phyloP scores from a whole-genome alignment of 495 filamentous ascomycete genomes.

The Hypoxylon perforatum region DNA sequence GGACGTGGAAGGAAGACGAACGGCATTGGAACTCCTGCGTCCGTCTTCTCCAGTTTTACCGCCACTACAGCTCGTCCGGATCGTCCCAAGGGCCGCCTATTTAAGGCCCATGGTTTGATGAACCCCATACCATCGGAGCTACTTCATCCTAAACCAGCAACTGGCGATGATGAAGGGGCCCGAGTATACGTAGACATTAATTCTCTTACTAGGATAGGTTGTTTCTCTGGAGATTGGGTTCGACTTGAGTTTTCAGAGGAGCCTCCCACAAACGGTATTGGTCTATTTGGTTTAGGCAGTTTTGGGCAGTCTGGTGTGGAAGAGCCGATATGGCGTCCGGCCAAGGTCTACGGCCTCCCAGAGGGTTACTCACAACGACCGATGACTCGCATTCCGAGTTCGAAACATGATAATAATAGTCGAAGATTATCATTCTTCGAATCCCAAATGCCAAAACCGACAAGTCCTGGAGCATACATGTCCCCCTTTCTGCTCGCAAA shows the following conservation, averaged over 20 bases:
- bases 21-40: constrained; percentile 80
- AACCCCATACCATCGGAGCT: constrained; percentile 78
- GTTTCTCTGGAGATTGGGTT: constrained; percentile 99
- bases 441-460: constrained; percentile 60
- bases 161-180: constrained; percentile 85
- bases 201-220: constrained; percentile 86
- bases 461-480: constrained; percentile 74
- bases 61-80: constrained; percentile 78
- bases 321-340: constrained; percentile 73
- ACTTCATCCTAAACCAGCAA: constrained; percentile 81
- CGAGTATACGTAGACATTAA: constrained; percentile 89
- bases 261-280: constrained; percentile 68
- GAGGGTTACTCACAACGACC: constrained; percentile 70
- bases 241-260: constrained; percentile 78
- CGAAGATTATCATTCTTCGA: constrained; percentile 66
- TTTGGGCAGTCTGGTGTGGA: constrained; percentile 59
- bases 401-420: constrained; percentile 55
- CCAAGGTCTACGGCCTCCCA: constrained; percentile 86
- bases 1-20: constrained; percentile 68
- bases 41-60: constrained; percentile 86
- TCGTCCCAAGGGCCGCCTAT: constrained; percentile 67
- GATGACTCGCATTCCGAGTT: constrained; percentile 62
- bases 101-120: constrained; percentile 82
- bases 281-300: constrained; percentile 64
- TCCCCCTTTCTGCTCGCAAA: constrained; percentile 90